phyloP scores from a whole-genome alignment of 2,329 filamentous ascomycete species.

The Volutella citrinella region DNA sequence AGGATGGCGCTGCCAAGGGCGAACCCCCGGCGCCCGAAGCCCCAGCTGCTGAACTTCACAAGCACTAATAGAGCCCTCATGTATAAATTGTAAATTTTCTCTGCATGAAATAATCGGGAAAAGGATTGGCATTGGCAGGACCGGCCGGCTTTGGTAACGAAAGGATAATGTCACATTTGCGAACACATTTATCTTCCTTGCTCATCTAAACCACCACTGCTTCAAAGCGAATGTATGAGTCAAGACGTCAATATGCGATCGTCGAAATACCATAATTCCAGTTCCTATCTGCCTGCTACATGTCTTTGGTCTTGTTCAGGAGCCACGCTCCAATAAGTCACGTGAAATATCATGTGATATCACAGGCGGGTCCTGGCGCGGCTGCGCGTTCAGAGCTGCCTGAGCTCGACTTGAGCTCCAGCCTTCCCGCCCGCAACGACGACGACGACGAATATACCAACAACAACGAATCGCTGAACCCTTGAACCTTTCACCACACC shows the following conservation, averaged over 20 bases:
- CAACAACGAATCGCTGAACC: too few species aligned
- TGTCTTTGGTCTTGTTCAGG: too few species aligned
- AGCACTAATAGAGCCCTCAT: conserved; percentile 10
- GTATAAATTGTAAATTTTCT: too few species aligned
- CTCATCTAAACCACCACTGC: neutral
- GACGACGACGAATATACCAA: conserved; percentile 24
- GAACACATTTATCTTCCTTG: too few species aligned
- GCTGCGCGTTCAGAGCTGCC: conserved; percentile 48
- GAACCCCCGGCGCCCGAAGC: conserved; percentile 16
- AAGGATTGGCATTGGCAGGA: conserved; percentile 23
- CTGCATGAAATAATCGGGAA: too few species aligned
- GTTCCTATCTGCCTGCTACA: too few species aligned
- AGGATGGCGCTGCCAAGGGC: conserved; percentile 23
- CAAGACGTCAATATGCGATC: too few species aligned
- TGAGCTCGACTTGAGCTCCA: conserved; percentile 40
- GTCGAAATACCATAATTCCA: too few species aligned
- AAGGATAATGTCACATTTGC: too few species aligned
- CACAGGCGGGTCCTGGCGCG: conserved; percentile 17
- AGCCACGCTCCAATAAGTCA: too few species aligned
- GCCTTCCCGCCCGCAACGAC: conserved; percentile 25
- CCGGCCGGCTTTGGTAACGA: conserved; percentile 11
- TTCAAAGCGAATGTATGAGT: neutral
- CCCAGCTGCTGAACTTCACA: conserved; percentile 18
- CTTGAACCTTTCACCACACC: too few species aligned
- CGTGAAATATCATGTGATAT: conserved; percentile 11